These are phyloP conservation scores for Camellia granthamiana DNA, from an alignment of 148 eudicot genomes.

Conservation along the genomic window DNA sequence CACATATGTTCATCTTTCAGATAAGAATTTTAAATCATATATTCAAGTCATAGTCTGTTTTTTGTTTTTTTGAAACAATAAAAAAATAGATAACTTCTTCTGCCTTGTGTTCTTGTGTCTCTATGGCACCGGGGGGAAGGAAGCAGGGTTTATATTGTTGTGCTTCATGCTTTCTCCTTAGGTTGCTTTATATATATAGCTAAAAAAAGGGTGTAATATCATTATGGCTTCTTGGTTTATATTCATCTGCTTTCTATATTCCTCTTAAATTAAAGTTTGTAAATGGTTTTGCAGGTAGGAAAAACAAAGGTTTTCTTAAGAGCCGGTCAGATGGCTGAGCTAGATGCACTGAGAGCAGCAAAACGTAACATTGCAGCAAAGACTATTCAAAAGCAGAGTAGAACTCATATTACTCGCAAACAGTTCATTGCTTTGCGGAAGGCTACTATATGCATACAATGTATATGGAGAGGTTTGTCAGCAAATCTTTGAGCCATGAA, in stretches of 20 bases:
- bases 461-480: slow-evolving; percentile 65
- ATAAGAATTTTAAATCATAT: not conserved
- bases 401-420: slow-evolving; percentile 63
- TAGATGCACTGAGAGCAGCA: slow-evolving; percentile 70
- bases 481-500: slow-evolving; percentile 18
- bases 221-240: not conserved
- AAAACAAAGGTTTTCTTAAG: slow-evolving; percentile 83
- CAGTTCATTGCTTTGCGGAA: slow-evolving; percentile 50
- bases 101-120: not conserved
- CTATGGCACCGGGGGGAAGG: too few species aligned
- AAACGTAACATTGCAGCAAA: slow-evolving; percentile 75
- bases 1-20: too few species aligned
- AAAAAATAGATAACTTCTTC: not conserved
- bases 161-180: not conserved
- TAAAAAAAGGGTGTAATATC: not conserved
- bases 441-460: slow-evolving; percentile 61
- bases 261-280: slow-evolving; percentile 2
- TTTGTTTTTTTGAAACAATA: not conserved
- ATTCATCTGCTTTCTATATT: not conserved
- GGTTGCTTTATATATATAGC: slow-evolving; percentile 1
- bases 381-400: slow-evolving; percentile 61
- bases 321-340: slow-evolving; percentile 97
- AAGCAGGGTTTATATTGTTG: too few species aligned
- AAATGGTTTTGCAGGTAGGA: slow-evolving; percentile 64
- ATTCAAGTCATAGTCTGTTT: not conserved